Conservation (phyloP, 148 eudicot genomes). For the Suaeda aralocaspica region DNA sequence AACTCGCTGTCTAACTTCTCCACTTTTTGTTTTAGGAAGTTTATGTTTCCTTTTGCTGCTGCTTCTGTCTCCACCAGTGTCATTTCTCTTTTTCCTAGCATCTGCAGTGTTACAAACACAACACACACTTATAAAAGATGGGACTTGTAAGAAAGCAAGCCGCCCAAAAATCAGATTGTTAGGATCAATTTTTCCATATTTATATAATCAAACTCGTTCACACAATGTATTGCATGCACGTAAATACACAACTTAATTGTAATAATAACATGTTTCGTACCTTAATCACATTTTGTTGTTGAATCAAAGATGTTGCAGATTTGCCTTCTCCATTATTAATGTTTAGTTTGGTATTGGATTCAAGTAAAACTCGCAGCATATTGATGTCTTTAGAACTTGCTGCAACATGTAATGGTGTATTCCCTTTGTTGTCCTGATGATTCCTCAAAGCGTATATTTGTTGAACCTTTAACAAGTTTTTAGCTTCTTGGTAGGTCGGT, state of each 20-base stretch:
- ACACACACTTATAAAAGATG: too few relatives aligned
- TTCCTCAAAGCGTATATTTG: background rate
- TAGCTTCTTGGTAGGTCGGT: background rate
- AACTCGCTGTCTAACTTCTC: background rate
- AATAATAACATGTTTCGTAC: background rate
- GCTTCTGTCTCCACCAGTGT: conserved; percentile 1
- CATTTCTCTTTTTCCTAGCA: background rate
- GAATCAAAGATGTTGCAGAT: conserved; percentile 6
- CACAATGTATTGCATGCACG: too few relatives aligned
- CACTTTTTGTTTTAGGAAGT: background rate
- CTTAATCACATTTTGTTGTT: background rate
- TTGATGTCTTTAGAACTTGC: background rate
- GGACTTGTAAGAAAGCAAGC: too few relatives aligned
- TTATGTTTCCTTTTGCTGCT: background rate
- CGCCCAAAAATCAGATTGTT: too few relatives aligned
- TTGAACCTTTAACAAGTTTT: background rate
- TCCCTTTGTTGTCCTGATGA: background rate
- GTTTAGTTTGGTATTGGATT: background rate
- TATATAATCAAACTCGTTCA: too few relatives aligned
- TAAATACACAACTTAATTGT: background rate
- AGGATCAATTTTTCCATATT: too few relatives aligned
- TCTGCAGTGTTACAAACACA: too few relatives aligned
- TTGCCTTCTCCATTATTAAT: background rate
- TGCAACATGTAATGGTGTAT: conserved; percentile 17
- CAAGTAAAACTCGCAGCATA: background rate